Evolutionary conservation across 805 yeast genomes (phyloP), one percentile per base, ranked within the genome.

Genomic region (Schwanniomyces vanrijiae): DNA sequence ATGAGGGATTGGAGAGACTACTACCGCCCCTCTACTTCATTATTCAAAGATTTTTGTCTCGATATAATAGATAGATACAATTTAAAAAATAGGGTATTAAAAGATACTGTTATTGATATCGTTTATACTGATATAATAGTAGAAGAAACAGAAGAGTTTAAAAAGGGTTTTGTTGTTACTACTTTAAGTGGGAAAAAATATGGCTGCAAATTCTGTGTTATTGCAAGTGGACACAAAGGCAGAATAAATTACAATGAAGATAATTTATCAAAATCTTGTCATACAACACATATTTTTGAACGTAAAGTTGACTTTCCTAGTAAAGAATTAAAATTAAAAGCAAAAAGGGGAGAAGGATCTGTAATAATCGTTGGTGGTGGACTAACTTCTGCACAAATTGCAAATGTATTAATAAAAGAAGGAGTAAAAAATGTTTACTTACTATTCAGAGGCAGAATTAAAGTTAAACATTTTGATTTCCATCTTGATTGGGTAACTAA

Each of bases 401-500:
- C 76, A 1, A 71, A 73, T 50, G 66, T 66, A 14, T 68, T 71
- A 3, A 55, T 69, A 6, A 52, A 50, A 8, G 42, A 51, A 6
- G 73, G 73, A 1, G 56, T 71, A 10, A 46, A 52, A 10, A 60
- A 63, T 19, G 69, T 72, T 1, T 61, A 65, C 35, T 59, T 71
- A 5, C 44, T 74, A 10, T 52, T 71, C 10, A 55, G 79, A 35
- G 71, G 75, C 0, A 57, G 61, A 3, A 47, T 73, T 28, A 74
- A 71, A 46, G 64, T 74, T 41, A 74, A 75, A 54, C 78, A 75
- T 49, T 75, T 75, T 58, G 79, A 75, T 47, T 74, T 75, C 50
- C 77, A 73, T 49, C 58, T 75, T 40, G 78, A 75, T 46, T 75
- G 79, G 79, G 78, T 75, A 14, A 71, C 78, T n/a, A 75, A 75